Evolutionary conservation across 495 filamentous ascomycete species (phyloP).

Genomic region (Penicillium steckii): DNA sequence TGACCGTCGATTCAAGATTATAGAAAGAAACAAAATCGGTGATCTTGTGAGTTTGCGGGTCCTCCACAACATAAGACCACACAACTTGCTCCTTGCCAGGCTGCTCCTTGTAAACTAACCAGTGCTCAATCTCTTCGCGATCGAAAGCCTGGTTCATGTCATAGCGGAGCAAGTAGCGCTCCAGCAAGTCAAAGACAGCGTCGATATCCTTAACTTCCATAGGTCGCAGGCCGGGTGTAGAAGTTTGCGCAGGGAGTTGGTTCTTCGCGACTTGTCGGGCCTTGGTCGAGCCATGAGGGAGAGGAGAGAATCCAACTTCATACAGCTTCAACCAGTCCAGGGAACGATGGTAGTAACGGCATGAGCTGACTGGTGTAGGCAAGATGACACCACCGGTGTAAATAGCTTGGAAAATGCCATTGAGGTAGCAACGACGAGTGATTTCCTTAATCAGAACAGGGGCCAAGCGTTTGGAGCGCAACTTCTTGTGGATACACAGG

Average conservation of each 20-base stretch:
- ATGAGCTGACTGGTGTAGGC: conserved; percentile 86
- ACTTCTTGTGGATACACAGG: conserved; percentile 96
- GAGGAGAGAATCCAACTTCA: conserved; percentile 85
- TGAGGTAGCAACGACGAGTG: conserved; percentile 81
- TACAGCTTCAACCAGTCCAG: conserved; percentile 94
- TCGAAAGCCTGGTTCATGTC: conserved; percentile 81
- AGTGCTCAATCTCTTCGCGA: conserved; percentile 79
- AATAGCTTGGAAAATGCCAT: conserved; percentile 86
- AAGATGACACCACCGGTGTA: conserved; percentile 91
- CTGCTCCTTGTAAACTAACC: conserved; percentile 69
- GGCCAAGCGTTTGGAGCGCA: conserved; percentile 85
- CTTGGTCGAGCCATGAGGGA: conserved; percentile 78
- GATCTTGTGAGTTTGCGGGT: conserved; percentile 70
- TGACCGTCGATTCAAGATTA: conserved; percentile 86
- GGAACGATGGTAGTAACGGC: conserved; percentile 89
- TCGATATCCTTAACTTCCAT: conserved; percentile 85
- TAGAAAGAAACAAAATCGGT: conserved; percentile 98
- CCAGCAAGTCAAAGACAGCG: conserved; percentile 69
- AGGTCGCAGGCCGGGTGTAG: conserved; percentile 68
- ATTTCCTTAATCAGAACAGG: conserved; percentile 97
- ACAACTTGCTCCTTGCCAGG: conserved; percentile 72
- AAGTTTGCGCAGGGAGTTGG: conserved; percentile 67
- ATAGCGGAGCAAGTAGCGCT: conserved; percentile 75
- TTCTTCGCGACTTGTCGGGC: conserved; percentile 77
- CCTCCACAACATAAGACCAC: conserved; percentile 89